Evolutionary conservation across 1,139 yeast genomes (phyloP).

Genomic region (Pichia sorboxylosa): DNA sequence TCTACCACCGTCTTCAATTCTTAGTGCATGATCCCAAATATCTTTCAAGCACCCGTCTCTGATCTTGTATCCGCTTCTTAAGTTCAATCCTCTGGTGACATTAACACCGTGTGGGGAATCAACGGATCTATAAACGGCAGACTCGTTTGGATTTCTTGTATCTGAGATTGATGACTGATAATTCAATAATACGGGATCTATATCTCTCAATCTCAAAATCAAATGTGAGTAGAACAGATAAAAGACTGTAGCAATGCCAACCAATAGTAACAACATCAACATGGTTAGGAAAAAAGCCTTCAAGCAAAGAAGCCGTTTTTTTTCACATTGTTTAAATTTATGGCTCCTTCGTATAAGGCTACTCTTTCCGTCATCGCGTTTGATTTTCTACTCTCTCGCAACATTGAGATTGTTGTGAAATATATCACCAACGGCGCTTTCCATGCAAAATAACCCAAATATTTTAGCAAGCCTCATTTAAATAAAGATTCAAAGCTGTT

Average conservation of each 20-base stretch:
- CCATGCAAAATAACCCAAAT: too few species aligned
- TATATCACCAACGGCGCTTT: too few species aligned
- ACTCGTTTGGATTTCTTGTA: conserved; percentile 45
- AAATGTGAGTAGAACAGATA: conserved; percentile 5
- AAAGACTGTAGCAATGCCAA: background rate
- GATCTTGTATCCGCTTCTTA: conserved; percentile 49
- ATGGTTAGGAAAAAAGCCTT: too few species aligned
- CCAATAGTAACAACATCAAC: background rate
- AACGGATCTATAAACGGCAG: conserved; percentile 54
- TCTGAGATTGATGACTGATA: conserved; percentile 49
- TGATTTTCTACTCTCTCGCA: too few species aligned
- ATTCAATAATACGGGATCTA: conserved; percentile 43
- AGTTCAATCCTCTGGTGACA: conserved; percentile 52
- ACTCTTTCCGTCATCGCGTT: too few species aligned
- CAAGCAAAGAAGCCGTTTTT: too few species aligned
- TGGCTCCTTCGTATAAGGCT: too few species aligned
- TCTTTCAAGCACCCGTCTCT: conserved; percentile 63
- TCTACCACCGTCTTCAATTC: conserved; percentile 2
- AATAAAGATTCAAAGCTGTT: too few species aligned
- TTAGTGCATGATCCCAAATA: conserved; percentile 39
- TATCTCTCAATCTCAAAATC: conserved; percentile 31
- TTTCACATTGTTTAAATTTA: too few species aligned
- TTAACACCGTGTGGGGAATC: conserved; percentile 53
- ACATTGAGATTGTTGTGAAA: too few species aligned
- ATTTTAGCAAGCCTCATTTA: too few species aligned